These are phyloP conservation scores for Hirschioporus abietinus DNA, from an alignment of 768 basidiomycete species.

Conservation along the genomic window DNA sequence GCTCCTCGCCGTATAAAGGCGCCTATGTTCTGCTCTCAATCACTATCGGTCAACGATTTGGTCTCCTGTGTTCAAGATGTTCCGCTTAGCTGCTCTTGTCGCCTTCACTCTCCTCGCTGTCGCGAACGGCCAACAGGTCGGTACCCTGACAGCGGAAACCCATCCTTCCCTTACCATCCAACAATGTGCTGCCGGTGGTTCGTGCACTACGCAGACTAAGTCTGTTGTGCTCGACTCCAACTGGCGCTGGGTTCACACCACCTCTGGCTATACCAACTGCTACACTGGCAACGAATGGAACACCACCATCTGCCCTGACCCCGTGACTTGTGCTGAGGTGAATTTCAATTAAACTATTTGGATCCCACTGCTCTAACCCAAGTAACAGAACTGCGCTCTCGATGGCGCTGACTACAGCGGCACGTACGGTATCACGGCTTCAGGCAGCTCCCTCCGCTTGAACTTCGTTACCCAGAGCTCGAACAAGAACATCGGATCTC, in stretches of 20 bases:
- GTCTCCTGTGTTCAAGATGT: constrained; percentile 17
- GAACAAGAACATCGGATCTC: constrained; percentile 28
- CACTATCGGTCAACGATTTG: background rate
- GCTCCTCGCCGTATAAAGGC: background rate
- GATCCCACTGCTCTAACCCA: background rate
- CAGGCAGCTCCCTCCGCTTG: constrained; percentile 26
- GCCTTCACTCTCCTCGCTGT: constrained; percentile 29
- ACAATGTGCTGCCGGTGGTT: constrained; percentile 40
- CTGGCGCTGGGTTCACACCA: constrained; percentile 39
- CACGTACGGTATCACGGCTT: constrained; percentile 29
- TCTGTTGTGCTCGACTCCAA: constrained; percentile 46
- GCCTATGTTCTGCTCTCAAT: background rate
- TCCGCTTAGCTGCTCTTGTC: constrained; percentile 24
- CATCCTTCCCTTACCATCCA: constrained; percentile 44
- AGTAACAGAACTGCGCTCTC: constrained; percentile 10
- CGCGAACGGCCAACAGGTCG: constrained; percentile 46
- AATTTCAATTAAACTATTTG: constrained; percentile 9
- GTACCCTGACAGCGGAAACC: constrained; percentile 40
- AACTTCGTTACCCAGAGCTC: constrained; percentile 25
- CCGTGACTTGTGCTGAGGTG: constrained; percentile 36
- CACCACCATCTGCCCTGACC: constrained; percentile 43
- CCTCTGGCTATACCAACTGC: constrained; percentile 33
- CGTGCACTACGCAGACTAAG: constrained; percentile 28
- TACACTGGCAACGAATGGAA: constrained; percentile 57
- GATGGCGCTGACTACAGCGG: constrained; percentile 29